These are phyloP conservation scores for Candida bentonensis DNA, from an alignment of 805 yeast genomes.

Conservation along the genomic window DNA sequence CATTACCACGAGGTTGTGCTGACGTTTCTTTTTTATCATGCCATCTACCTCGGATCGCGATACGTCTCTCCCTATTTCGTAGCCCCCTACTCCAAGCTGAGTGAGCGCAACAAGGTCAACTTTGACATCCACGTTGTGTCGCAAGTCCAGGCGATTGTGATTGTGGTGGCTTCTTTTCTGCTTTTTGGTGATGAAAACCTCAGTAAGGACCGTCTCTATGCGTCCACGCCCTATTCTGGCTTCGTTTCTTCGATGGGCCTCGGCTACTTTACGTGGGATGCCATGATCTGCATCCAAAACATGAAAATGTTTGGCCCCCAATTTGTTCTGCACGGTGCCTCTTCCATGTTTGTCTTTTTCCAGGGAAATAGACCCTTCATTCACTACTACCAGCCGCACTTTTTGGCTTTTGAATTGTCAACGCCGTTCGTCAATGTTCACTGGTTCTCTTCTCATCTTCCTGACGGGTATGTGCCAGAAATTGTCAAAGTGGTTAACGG, in stretches of 20 bases:
- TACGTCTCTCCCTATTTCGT: constrained; percentile 33
- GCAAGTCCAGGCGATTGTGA: constrained; percentile 63
- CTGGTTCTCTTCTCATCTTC: constrained; percentile 77
- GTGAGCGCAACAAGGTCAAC: constrained; percentile 40
- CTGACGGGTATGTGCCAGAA: constrained; percentile 48
- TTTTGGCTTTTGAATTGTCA: constrained; percentile 72
- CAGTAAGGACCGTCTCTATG: constrained; percentile 40
- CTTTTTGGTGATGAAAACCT: constrained; percentile 45
- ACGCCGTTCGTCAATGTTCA: constrained; percentile 91
- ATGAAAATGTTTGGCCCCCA: constrained; percentile 64
- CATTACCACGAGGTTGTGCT: constrained; percentile 53
- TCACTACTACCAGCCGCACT: constrained; percentile 70
- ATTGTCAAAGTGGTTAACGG: constrained; percentile 55
- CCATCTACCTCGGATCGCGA: constrained; percentile 40
- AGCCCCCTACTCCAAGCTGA: constrained; percentile 33
- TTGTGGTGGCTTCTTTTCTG: constrained; percentile 48
- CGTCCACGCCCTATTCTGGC: constrained; percentile 62
- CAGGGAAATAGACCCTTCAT: constrained; percentile 58
- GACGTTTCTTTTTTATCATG: constrained; percentile 46
- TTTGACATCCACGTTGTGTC: constrained; percentile 88
- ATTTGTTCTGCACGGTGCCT: constrained; percentile 70
- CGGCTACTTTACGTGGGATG: constrained; percentile 92
- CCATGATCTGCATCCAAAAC: constrained; percentile 50
- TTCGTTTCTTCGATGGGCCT: constrained; percentile 55
- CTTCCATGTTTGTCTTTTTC: constrained; percentile 62